A percentile compares a stretch with the other conserved stretches of the same genome.
Evolutionary conservation across 2,329 filamentous ascomycete species (phyloP).

Genomic region (Botrytis pseudocinerea): DNA sequence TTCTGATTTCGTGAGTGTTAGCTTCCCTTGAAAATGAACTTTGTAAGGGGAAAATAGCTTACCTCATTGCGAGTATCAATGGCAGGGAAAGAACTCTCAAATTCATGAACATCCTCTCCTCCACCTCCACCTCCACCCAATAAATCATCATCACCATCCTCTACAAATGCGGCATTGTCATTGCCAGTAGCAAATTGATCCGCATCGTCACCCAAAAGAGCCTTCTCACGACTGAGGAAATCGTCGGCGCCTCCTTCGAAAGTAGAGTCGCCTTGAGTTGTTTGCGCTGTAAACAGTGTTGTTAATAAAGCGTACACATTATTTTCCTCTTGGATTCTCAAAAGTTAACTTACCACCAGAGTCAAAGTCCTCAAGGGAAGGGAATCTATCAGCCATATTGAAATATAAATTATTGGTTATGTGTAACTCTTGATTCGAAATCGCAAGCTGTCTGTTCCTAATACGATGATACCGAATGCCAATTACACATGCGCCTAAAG

Average conservation of each 20-base stretch:
- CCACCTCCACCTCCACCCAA: constrained; percentile 56
- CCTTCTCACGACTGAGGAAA: constrained; percentile 90
- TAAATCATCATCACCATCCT: constrained; percentile 69
- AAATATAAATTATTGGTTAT: constrained; percentile 22
- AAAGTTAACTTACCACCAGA: constrained; percentile 46
- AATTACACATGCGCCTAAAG: constrained; percentile 17
- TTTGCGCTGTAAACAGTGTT: constrained; percentile 58
- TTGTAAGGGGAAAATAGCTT: constrained; percentile 32
- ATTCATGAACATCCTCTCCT: constrained; percentile 49
- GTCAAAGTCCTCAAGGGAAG: constrained; percentile 60
- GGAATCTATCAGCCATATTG: constrained; percentile 60
- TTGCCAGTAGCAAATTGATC: constrained; percentile 80
- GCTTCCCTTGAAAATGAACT: neutral
- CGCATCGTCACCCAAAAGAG: constrained; percentile 85
- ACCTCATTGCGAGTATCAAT: constrained; percentile 70
- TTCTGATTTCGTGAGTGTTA: constrained; percentile 48
- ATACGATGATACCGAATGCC: constrained; percentile 8
- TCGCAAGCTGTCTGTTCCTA: constrained; percentile 23
- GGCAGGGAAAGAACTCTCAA: constrained; percentile 89
- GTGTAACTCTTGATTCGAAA: constrained; percentile 20
- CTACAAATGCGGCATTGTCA: constrained; percentile 65
- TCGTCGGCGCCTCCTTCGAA: constrained; percentile 65
- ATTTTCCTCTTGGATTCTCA: constrained; percentile 16
- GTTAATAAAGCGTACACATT: constrained; percentile 25
- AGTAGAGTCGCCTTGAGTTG: constrained; percentile 51